Evolutionary conservation across 2,329 filamentous ascomycete genomes (phyloP).

Genomic region (Colletotrichum eleusines): DNA sequence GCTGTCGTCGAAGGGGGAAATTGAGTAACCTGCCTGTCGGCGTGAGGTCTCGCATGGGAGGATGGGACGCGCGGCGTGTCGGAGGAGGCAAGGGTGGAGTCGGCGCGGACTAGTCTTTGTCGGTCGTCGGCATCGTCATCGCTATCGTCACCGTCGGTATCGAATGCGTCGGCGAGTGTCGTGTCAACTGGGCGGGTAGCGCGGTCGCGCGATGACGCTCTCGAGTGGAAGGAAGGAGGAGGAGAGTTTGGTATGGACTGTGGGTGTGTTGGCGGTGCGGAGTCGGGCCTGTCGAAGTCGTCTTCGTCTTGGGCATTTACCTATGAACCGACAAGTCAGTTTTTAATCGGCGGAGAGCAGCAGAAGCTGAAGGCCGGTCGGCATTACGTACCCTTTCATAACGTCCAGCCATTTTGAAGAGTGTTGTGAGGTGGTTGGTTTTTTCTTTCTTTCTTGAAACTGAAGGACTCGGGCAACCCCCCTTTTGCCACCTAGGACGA

Average conservation of each 20-base stretch:
- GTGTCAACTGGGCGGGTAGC: constrained; percentile 69
- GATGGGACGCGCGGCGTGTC: constrained; percentile 40
- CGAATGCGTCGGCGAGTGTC: constrained; percentile 93
- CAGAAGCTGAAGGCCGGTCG: background rate
- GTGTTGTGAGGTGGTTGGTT: background rate
- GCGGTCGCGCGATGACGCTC: constrained; percentile 70
- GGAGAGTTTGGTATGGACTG: constrained; percentile 68
- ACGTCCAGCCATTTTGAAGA: constrained; percentile 62
- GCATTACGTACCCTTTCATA: constrained; percentile 68
- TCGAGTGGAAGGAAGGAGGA: constrained; percentile 89
- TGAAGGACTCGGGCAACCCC: constrained; percentile 1
- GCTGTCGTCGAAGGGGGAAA: constrained; percentile 46
- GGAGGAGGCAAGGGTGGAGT: constrained; percentile 51
- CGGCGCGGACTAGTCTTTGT: constrained; percentile 85
- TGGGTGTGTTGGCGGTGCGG: constrained; percentile 46
- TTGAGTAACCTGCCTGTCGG: constrained; percentile 41
- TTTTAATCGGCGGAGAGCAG: background rate
- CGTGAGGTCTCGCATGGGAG: constrained; percentile 42
- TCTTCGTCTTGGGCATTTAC: constrained; percentile 71
- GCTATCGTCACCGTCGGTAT: constrained; percentile 81
- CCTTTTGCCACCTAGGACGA: constrained; percentile 41
- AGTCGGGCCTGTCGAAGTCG: constrained; percentile 55
- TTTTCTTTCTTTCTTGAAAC: constrained; percentile 2
- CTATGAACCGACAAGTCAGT: constrained; percentile 51
- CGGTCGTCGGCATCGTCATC: constrained; percentile 84